Evolutionary conservation across 1,284 basidiomycete genomes (phyloP), one percentile per base, ranked within the genome.

Genomic region (Cutaneotrichosporon sp.): DNA sequence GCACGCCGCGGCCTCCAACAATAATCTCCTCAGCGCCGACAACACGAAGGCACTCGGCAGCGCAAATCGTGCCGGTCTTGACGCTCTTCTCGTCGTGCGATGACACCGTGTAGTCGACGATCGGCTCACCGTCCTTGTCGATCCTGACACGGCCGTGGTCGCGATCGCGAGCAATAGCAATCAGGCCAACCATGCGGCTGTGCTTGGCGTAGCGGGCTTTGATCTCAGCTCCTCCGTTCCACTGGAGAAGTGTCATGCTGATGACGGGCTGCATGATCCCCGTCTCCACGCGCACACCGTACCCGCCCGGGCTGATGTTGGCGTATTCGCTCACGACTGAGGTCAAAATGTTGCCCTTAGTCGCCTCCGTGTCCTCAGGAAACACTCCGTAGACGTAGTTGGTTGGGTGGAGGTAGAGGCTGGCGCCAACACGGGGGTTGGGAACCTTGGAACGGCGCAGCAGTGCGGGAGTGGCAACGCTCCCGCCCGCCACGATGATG

Each of bases 301-400:
- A 66, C 19, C 67, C 66, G 2, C 58, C 59, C 0, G 67, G 67
- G n/a, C 70, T 65, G 34, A 57, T 59, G 58, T 75, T 72, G 43
- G 69, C 66, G 31, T 59, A 64, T 33, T 68, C 70, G 56, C 55
- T 61, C 60, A 62, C 66, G 24, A 77, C 77, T 32, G 75, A 68
- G 27, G 78, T 78, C 52, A 79, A 70, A 61, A 78, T 67, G 20
- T 71, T 63, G 8, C 78, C 78, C 37, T 78, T 70, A 73, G 76
- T 77, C 0, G 78, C 72, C 42, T 72, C 64, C 49, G 78, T 67
- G 31, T 63, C 61, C 57, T 74, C 66, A 47, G 73, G 66, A 61
- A 75, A 79, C 57, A 68, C 68, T 35, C 73, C 76, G 16, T 72
- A 72, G 11, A 78, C 70, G 46, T 71, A 66, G 43, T 71, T 72